Percentiles rank a stretch among this genome's conserved stretches.
Evolutionary conservation across 2,329 filamentous ascomycete genomes (phyloP).

Genomic region (Colletotrichum viniferum): DNA sequence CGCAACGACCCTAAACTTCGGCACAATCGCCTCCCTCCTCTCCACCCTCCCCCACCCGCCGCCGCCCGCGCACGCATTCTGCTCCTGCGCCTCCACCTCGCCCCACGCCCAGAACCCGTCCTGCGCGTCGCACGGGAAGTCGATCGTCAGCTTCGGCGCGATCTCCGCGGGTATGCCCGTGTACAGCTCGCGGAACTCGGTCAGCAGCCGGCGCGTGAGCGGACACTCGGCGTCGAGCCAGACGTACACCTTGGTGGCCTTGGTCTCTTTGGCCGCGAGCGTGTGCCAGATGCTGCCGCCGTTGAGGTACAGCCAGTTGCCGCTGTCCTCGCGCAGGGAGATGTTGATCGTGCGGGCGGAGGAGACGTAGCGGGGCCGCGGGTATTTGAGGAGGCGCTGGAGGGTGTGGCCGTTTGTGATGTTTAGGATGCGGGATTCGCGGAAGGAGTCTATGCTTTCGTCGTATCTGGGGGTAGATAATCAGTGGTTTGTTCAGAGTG

Average conservation of each 20-base stretch:
- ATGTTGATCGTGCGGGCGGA: slow-evolving; percentile 10
- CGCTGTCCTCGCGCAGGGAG: slow-evolving; percentile 18
- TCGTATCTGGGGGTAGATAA: background rate
- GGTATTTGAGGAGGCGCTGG: slow-evolving; percentile 1
- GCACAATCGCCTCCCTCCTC: background rate
- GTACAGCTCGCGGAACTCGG: slow-evolving; percentile 19
- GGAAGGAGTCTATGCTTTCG: slow-evolving; percentile 4
- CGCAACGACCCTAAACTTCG: slow-evolving; percentile 8
- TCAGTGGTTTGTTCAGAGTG: background rate
- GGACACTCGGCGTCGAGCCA: slow-evolving; percentile 23
- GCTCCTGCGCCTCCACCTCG: background rate
- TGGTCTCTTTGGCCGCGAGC: background rate
- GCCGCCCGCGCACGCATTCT: background rate
- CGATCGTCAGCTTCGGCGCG: background rate
- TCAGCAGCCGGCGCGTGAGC: slow-evolving; percentile 17
- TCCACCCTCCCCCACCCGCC: background rate
- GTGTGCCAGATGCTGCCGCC: slow-evolving; percentile 3
- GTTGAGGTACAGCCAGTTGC: slow-evolving; percentile 20
- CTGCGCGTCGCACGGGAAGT: slow-evolving; percentile 13
- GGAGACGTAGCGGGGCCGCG: background rate
- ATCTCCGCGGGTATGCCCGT: background rate
- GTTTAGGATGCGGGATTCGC: slow-evolving; percentile 7
- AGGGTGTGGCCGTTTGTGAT: slow-evolving; percentile 17
- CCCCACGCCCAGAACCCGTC: slow-evolving; percentile 23
- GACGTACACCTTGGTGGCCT: background rate